Evolutionary conservation across 1,139 yeast species (phyloP).

Genomic region (Zygoascus hellenicus): DNA sequence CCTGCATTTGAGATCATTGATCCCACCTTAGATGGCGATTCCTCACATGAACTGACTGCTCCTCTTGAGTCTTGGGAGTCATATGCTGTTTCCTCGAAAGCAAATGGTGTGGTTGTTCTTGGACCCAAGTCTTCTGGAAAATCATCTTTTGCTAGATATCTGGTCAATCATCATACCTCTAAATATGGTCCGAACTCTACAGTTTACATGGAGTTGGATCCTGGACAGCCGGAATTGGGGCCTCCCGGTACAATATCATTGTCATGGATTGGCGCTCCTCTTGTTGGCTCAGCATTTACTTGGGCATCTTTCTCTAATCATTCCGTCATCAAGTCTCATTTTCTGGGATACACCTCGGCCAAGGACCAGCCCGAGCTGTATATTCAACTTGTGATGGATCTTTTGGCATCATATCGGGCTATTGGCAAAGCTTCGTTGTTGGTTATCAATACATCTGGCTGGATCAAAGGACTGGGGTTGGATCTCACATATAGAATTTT

Average conservation of each 20-base stretch:
- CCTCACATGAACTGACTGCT: not conserved
- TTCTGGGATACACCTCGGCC: conserved; percentile 70
- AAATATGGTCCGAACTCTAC: conserved; percentile 21
- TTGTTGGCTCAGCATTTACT: conserved; percentile 32
- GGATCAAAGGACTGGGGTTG: conserved; percentile 87
- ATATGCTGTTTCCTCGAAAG: conserved; percentile 12
- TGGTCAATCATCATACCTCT: conserved; percentile 43
- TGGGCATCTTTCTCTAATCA: conserved; percentile 27
- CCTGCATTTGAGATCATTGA: conserved; percentile 2
- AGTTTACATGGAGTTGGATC: conserved; percentile 72
- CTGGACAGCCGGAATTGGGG: conserved; percentile 84
- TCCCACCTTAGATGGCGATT: not conserved
- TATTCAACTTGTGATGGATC: conserved; percentile 39
- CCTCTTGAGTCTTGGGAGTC: conserved; percentile 26
- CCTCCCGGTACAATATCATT: conserved; percentile 64
- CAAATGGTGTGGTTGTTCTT: conserved; percentile 38
- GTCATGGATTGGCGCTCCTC: conserved; percentile 19
- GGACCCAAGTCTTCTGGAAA: conserved; percentile 83
- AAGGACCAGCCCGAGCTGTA: conserved; percentile 62
- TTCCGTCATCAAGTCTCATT: conserved; percentile 36
- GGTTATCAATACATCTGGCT: conserved; percentile 81
- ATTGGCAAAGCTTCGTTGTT: conserved; percentile 35
- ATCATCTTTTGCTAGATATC: conserved; percentile 58
- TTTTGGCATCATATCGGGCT: conserved; percentile 32
- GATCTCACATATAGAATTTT: conserved; percentile 53